Evolutionary conservation across 805 yeast species (phyloP).

Genomic region (Candida alai): DNA sequence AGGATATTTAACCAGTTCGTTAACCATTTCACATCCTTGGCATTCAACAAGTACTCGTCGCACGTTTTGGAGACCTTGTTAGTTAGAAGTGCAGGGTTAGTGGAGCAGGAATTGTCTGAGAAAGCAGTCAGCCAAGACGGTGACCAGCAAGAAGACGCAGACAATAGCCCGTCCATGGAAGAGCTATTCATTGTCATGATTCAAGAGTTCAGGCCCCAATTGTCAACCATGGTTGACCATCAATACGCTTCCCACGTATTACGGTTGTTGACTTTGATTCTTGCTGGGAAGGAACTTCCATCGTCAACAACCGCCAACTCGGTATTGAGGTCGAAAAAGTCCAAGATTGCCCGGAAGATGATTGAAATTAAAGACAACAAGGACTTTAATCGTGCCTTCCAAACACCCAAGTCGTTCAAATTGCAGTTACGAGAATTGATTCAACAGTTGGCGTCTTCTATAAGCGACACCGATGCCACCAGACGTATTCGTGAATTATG

Average conservation of each 20-base stretch:
- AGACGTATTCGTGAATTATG: slow-evolving; percentile 63
- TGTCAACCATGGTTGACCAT: slow-evolving; percentile 60
- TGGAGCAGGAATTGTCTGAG: slow-evolving; percentile 67
- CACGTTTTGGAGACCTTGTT: slow-evolving; percentile 88
- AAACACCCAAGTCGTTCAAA: slow-evolving; percentile 67
- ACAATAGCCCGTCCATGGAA: slow-evolving; percentile 56
- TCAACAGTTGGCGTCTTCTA: slow-evolving; percentile 23
- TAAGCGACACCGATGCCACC: slow-evolving; percentile 34
- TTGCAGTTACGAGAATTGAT: slow-evolving; percentile 52
- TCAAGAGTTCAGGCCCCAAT: slow-evolving; percentile 59
- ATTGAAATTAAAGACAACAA: slow-evolving; percentile 79
- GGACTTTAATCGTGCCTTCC: slow-evolving; percentile 63
- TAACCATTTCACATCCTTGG: slow-evolving; percentile 71
- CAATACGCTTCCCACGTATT: slow-evolving; percentile 88
- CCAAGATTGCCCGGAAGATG: slow-evolving; percentile 89
- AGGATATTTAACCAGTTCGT: slow-evolving; percentile 61
- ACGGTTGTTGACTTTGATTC: slow-evolving; percentile 63
- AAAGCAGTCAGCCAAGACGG: slow-evolving; percentile 36
- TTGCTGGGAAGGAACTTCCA: slow-evolving; percentile 77
- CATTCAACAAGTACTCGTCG: slow-evolving; percentile 87
- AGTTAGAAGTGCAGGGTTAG: slow-evolving; percentile 66
- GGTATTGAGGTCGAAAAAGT: slow-evolving; percentile 74
- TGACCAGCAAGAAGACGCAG: slow-evolving; percentile 30
- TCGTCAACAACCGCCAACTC: slow-evolving; percentile 67
- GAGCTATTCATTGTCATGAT: slow-evolving; percentile 59